A percentile compares a stretch with the other conserved stretches of the same genome.
These are phyloP conservation scores for Carex scoparia DNA, from an alignment of 176 grass and related monocot genomes.

Conservation along the genomic window DNA sequence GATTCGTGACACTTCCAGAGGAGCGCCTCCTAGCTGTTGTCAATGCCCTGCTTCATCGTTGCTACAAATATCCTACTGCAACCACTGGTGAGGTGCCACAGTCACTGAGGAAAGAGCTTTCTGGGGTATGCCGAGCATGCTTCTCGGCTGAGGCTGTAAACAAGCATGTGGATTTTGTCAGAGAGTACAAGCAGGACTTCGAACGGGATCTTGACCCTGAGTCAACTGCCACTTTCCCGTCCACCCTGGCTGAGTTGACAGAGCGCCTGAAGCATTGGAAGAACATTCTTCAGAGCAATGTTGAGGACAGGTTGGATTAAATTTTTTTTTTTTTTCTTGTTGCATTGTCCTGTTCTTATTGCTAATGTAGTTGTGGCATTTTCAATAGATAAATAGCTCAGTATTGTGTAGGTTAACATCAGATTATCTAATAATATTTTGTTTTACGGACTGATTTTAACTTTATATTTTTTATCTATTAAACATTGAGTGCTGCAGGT, in stretches of 20 bases:
- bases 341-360: not conserved
- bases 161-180: constrained; percentile 99
- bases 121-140: constrained; percentile 96
- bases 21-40: constrained; percentile 95
- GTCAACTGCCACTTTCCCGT: constrained; percentile 85
- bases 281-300: constrained; percentile 97
- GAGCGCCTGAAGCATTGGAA: constrained; percentile 99
- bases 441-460: not conserved
- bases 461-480: not conserved
- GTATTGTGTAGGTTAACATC: not conserved
- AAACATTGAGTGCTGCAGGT: constrained; percentile 20
- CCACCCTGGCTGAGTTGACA: constrained; percentile 81
- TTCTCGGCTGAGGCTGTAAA: constrained; percentile 98
- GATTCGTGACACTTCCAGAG: constrained; percentile 98
- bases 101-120: constrained; percentile 91
- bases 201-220: constrained; percentile 97
- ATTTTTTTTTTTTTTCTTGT: not conserved
- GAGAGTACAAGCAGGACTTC: constrained; percentile 97
- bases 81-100: constrained; percentile 96
- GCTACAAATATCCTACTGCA: constrained; percentile 98
- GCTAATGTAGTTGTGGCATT: not conserved
- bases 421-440: not conserved
- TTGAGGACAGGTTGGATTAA: constrained; percentile 52
- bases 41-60: constrained; percentile 95
- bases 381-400: not conserved